Base-by-base conservation (phyloP, 1,284 basidiomycete genomes). In the Pisolithus thermaeus region DNA sequence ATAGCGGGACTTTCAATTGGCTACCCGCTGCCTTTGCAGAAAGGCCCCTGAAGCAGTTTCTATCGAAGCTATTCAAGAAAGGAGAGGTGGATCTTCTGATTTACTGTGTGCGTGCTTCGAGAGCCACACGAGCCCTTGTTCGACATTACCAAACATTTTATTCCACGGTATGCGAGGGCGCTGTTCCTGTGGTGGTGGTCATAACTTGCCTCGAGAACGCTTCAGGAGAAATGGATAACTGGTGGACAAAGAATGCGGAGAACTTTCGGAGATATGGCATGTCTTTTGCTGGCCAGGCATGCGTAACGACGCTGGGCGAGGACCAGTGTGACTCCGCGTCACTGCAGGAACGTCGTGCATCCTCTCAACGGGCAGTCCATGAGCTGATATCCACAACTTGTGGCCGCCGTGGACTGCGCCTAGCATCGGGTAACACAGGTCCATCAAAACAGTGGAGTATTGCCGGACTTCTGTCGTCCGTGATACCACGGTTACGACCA, bases 181-280 rank as follows among this genome's bases (percentile, higher is more conserved):
- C 51, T 14, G 56, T 61, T 27, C 68, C 67, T 1, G 59, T 71
- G 47, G 62, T 57, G 41, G 48, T 70, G 22, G 54, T 70, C 23
- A 56, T 67, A 14, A 71, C 68, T 12, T 66, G 64, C 18, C 55
- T 71, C 42, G 69, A 69, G 52, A 59, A 70, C 14, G 32, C 53
- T 11, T 49, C 53, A 27, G 59, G 50, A 43, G 65, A 64, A 1
- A 70, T 70, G 69, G 68, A 70, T 28, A 39, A 50, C 25, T 69
- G 67, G 70, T 71, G 70, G 69, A 23, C 28, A 27, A 59, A 46
- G 38, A 69, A 71, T n/a, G 51, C 43, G 9, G 20, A 35, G 7
- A 51, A 56, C 1, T 53, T 66, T 12, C 55, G 51, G 7, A 47
- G 46, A 3, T 39, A 63, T 46, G 54, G 54, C 41, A 58, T 65